These are phyloP conservation scores for Silene conica DNA, from an alignment of 148 eudicot species.

Conservation along the genomic window DNA sequence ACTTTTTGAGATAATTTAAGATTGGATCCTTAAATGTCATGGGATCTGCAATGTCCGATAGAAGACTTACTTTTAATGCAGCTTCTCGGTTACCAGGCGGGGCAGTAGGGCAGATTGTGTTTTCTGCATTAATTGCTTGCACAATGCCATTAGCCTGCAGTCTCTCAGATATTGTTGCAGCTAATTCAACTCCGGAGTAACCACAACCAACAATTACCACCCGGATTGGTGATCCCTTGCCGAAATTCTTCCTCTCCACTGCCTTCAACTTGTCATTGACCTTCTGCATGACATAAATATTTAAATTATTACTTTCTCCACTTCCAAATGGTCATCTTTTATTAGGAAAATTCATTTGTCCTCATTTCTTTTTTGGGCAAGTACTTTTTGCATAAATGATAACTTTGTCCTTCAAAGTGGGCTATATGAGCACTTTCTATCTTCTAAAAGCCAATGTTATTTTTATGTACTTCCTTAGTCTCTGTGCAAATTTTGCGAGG, in stretches of 20 bases:
- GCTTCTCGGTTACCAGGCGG: conserved; percentile 86
- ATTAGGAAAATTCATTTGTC: neutral
- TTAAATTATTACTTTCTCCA: neutral
- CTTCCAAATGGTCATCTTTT: neutral
- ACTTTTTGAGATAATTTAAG: too few relatives aligned
- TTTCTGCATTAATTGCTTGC: conserved; percentile 70
- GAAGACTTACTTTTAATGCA: conserved; percentile 61
- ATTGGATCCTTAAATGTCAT: neutral
- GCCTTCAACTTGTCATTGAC: conserved; percentile 61
- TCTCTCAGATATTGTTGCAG: conserved; percentile 91
- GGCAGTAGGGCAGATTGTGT: conserved; percentile 71
- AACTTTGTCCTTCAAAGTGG: too few relatives aligned
- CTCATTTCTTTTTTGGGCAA: neutral
- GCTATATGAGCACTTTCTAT: too few relatives aligned
- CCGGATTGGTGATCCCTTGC: conserved; percentile 47
- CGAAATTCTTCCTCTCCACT: conserved; percentile 68
- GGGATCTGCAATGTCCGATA: neutral
- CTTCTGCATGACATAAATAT: conserved; percentile 42
- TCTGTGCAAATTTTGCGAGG: neutral
- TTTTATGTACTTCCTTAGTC: neutral
- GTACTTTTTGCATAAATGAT: neutral
- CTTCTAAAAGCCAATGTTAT: neutral
- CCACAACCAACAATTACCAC: conserved; percentile 96
- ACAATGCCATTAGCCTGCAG: conserved; percentile 75
- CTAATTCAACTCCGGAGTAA: conserved; percentile 93